Base-by-base conservation (phyloP, 768 basidiomycete species). In the Trametes cinnabarina region DNA sequence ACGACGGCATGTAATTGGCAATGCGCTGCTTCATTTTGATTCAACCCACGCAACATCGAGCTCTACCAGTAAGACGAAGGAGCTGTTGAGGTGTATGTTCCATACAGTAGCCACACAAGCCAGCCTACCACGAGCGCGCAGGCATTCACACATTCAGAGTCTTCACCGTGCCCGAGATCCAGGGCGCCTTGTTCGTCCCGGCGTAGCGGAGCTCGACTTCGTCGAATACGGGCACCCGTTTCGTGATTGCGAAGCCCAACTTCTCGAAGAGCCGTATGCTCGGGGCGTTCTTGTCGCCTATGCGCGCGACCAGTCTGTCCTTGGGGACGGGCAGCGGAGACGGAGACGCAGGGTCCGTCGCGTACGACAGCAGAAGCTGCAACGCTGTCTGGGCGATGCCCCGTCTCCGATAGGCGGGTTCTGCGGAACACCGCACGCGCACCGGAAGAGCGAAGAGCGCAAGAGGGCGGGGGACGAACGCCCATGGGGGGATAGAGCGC, bases 141-240 rank as follows among this genome's bases (percentile, higher is more conserved):
- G 12, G 30, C 37, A 15, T 39, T 39, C 37, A 39, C 5, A 39
- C 15, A 11, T 32, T 23, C 46, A 58, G 22, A 22, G 44, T 15
- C 15, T 23, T 41, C 44, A 58, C 40, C 40, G 47, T 51, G 11
- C 65, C 66, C 4, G 39, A 50, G 52, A 32, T 42, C 69, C 65
- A 65, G 22, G 26, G 47, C 41, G 30, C 57, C 30, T n/a, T 20
- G 15, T 44, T 58, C 19, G 42, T 42, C 6, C 41, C 50, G 47
- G 46, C 47, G 57, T 66, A 71, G 25, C 88, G 81, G 84, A 97
- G 81, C 74, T 96, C 94, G 15, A 92, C 81, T 72, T 98, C 92
- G 34, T 81, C 76, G 63, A 94, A 98, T 10, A 91, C 86, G 48
- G 85, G 80, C 15, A 87, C 85, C 11, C 74, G 72, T 66, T 88